These are phyloP conservation scores for Flaveria brownii DNA, from an alignment of 129 eudicot species.

Conservation along the genomic window DNA sequence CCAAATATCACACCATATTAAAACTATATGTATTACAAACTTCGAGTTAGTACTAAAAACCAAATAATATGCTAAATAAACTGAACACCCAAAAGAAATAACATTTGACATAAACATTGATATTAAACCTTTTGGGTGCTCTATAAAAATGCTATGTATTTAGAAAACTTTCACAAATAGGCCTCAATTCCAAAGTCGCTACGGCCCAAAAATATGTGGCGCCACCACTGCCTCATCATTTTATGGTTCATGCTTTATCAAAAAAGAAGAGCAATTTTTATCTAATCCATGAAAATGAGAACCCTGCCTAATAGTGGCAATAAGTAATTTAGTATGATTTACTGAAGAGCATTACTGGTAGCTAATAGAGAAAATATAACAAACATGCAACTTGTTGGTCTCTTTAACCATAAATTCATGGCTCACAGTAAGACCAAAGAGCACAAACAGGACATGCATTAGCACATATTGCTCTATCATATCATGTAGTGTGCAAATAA, in stretches of 20 bases:
- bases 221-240: constrained; percentile 8
- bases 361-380: constrained; percentile 7
- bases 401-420: neutral
- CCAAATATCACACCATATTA: no score
- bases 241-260: constrained; percentile 20
- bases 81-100: no score
- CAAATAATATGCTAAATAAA: no score
- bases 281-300: neutral
- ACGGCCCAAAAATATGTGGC: no score
- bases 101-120: no score
- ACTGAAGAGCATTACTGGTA: neutral
- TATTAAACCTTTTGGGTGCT: no score
- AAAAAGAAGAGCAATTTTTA: constrained; percentile 3
- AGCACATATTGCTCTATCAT: neutral
- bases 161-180: no score
- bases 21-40: no score
- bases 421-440: neutral
- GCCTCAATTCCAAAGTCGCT: no score
- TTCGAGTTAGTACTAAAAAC: no score
- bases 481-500: neutral
- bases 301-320: neutral
- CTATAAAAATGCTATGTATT: no score
- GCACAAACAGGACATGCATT: constrained; percentile 8
- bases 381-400: constrained; percentile 13
- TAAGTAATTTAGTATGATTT: constrained; percentile 9